phyloP scores from a whole-genome alignment of 1,284 basidiomycete genomes.

The Leccinum laetum region DNA sequence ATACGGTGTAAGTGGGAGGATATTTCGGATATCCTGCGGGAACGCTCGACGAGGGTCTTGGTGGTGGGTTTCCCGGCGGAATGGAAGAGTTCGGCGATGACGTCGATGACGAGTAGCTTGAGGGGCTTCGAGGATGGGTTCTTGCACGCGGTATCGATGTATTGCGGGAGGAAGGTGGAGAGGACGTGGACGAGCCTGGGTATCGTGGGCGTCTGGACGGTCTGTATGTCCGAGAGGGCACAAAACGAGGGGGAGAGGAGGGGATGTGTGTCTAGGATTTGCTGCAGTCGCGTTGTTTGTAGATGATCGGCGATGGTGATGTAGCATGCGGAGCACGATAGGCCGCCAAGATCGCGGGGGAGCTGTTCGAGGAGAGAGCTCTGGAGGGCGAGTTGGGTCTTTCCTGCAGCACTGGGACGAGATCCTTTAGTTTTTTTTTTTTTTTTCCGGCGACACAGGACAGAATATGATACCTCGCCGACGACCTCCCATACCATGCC shows the following conservation, averaged over 20 bases:
- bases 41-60: conserved; percentile 64
- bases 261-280: conserved; percentile 55
- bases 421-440: conserved; percentile 4
- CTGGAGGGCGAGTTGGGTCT: conserved; percentile 84
- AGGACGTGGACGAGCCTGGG: conserved; percentile 69
- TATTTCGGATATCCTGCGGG: conserved; percentile 66
- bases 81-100: conserved; percentile 80
- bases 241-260: conserved; percentile 45
- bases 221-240: conserved; percentile 69
- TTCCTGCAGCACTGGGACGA: conserved; percentile 73
- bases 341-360: conserved; percentile 49
- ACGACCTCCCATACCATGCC: conserved; percentile 83
- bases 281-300: conserved; percentile 63
- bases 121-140: conserved; percentile 48
- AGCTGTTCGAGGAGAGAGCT: conserved; percentile 77
- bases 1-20: conserved; percentile 68
- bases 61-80: conserved; percentile 54
- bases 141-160: conserved; percentile 43
- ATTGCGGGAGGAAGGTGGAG: conserved; percentile 58
- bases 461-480: conserved; percentile 62
- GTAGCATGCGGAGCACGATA: conserved; percentile 67
- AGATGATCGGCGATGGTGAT: conserved; percentile 75
- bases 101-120: conserved; percentile 78
- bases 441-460: not conserved
- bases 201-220: conserved; percentile 56